Base-by-base conservation (phyloP, 78 protist genomes). In the Pigoraptor vietnamica region DNA sequence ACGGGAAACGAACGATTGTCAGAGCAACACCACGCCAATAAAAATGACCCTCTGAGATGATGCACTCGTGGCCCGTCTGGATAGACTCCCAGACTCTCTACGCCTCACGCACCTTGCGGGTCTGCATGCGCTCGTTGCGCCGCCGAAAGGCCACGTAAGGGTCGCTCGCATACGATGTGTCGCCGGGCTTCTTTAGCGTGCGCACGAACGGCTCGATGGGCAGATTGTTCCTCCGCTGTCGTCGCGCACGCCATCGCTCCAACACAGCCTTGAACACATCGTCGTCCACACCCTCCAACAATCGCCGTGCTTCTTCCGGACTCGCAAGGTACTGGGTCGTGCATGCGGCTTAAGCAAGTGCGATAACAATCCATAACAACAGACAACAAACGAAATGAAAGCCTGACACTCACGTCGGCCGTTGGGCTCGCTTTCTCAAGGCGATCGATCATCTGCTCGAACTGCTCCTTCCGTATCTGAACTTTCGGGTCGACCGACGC, bases 61-160 rank as follows among this genome's bases (percentile, higher is more conserved):
- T n/a, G n/a, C n/a, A n/a, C n/a, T n/a, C n/a, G n/a, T n/a, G n/a
- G n/a, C n/a, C n/a, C n/a, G n/a, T n/a, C n/a, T n/a, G n/a, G n/a
- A n/a, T n/a, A n/a, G n/a, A n/a, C 83, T 25, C 83, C 83, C 83
- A 79, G n/a, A 25, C 83, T 25, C n/a, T 48, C 67, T 6, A 34
- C 87, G n/a, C 38, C 1, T 1, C 34, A 82, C 87, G 0, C 87
- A 86, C 89, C 48, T 37, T 86, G 6, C 89, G 39, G 10, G 89
- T 86, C 32, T 35, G 39, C 89, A 86, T 86, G 1, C 32, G 9
- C 89, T 86, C 89, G 48, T 32, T 6, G 2, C 89, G 39, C 24
- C 89, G 89, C 32, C 89, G 39, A 24, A 86, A 86, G 55, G 89
- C 89, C 0, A 86, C 48, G 89, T 86, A 86, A 1, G 89, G 89